Base-by-base conservation (phyloP, 179 eudicot genomes). In the Actinidia arguta region DNA sequence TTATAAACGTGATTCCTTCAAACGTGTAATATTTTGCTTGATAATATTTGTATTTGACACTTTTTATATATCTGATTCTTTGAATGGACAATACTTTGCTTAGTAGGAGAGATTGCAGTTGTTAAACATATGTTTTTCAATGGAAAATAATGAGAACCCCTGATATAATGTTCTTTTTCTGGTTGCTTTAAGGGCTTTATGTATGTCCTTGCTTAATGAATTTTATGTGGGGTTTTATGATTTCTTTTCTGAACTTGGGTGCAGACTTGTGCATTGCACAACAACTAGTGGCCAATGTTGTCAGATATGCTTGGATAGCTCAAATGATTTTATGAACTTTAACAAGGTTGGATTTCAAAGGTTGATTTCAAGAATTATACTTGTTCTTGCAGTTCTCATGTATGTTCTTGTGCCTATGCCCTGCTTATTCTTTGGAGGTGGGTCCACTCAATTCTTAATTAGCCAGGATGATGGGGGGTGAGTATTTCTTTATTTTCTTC, bases 221-320 rank as follows among this genome's bases (percentile, higher is more conserved):
- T 48, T 75, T 24, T n/a, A n/a, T 20, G 58, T 55, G 46, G 36
- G 22, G 71, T 66, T 70, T 59, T 24, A 5, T 75, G 66, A 9
- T 61, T 82, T 70, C 44, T 25, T 74, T 71, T 82, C 20, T 46
- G 44, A 42, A 82, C 54, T 11, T 77, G 68, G 66, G 67, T 82
- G 84, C 94, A 97, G 99, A 98, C 98, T 82, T 97, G 99, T 85
- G 98, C 92, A 62, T 83, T 97, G 80, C 93, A 97, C 87, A 89
- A 85, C 87, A 97, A 97, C 90, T 97, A 98, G 99, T 97, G 99
- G 99, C 99, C 99, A 52, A 86, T 97, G 94, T 89, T 97, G 89
- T 95, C 99, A 85, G 99, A 98, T 96, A 52, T 56, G 82, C 72
- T 42, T 77, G 22, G 31, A 58, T 78, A 54, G 22, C 54, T 27